Conservation (phyloP, 2,329 filamentous ascomycete species). For the Helotiales sp. region DNA sequence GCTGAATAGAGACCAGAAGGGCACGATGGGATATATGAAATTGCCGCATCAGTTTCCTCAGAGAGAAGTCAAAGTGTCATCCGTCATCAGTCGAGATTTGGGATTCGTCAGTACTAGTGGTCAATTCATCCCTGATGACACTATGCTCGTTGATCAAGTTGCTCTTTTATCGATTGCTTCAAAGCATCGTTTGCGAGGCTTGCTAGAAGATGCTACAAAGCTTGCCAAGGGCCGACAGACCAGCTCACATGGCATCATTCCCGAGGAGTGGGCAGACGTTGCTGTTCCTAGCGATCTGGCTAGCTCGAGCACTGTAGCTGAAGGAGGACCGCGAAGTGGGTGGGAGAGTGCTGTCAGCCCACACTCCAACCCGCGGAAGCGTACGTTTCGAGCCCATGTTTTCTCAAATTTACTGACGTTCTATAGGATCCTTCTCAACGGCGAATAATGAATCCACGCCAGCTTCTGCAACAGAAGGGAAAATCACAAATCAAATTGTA, state of each 20-base stretch:
- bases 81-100: constrained; percentile 62
- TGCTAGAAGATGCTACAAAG: constrained; percentile 75
- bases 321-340: constrained; percentile 34
- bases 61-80: constrained; percentile 49
- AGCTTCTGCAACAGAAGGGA: constrained; percentile 42
- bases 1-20: constrained; percentile 57
- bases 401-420: constrained; percentile 24
- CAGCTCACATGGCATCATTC: constrained; percentile 77
- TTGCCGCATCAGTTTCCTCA: constrained; percentile 31
- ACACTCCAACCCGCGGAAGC: constrained; percentile 57
- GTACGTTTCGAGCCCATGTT: constrained; percentile 44
- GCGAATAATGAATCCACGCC: constrained; percentile 45
- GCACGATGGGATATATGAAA: constrained; percentile 44
- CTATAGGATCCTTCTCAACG: constrained; percentile 33
- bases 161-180: constrained; percentile 80
- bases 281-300: constrained; percentile 51
- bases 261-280: constrained; percentile 72
- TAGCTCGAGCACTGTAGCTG: constrained; percentile 32
- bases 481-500: constrained; percentile 44
- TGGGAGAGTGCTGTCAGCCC: constrained; percentile 54
- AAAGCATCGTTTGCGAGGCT: constrained; percentile 72
- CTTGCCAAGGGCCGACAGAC: constrained; percentile 71
- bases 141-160: constrained; percentile 77
- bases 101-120: constrained; percentile 63
- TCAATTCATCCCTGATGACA: constrained; percentile 72